phyloP scores from a whole-genome alignment of 306 rosid species.

The Herpetospermum pedunculosum region DNA sequence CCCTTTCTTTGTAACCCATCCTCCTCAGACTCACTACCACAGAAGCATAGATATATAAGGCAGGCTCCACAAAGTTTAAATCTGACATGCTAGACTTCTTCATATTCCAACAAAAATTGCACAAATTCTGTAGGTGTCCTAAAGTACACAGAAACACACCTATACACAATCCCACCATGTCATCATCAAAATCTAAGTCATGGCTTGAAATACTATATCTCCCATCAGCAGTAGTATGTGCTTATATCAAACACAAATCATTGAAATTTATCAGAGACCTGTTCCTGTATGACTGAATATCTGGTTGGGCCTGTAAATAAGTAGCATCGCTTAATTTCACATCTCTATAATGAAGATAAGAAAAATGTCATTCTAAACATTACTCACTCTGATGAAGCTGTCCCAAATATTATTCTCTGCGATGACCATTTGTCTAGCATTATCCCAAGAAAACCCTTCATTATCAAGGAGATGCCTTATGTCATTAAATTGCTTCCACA shows the following conservation, averaged over 20 bases:
- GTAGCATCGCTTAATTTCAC: slow-evolving; percentile 8
- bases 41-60: not conserved
- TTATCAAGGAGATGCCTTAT: slow-evolving; percentile 39
- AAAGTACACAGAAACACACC: slow-evolving; percentile 25
- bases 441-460: slow-evolving; percentile 45
- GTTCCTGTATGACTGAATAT: slow-evolving; percentile 31
- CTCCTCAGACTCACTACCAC: not conserved
- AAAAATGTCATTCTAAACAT: not conserved
- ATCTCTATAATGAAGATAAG: not conserved
- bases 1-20: not conserved
- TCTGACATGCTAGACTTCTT: not conserved
- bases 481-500: slow-evolving; percentile 40
- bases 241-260: slow-evolving; percentile 41
- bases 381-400: slow-evolving; percentile 28
- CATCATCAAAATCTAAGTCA: slow-evolving; percentile 40
- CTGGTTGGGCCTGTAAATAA: slow-evolving; percentile 37
- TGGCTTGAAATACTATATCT: slow-evolving; percentile 57
- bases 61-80: not conserved
- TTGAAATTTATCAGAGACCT: slow-evolving; percentile 26
- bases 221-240: slow-evolving; percentile 49
- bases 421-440: slow-evolving; percentile 27
- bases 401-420: slow-evolving; percentile 40
- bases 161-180: slow-evolving; percentile 25
- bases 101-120: not conserved
- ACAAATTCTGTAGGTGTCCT: not conserved